Evolutionary conservation across 2,329 filamentous ascomycete genomes (phyloP).

Genomic region (Bipolaris bicolor): DNA sequence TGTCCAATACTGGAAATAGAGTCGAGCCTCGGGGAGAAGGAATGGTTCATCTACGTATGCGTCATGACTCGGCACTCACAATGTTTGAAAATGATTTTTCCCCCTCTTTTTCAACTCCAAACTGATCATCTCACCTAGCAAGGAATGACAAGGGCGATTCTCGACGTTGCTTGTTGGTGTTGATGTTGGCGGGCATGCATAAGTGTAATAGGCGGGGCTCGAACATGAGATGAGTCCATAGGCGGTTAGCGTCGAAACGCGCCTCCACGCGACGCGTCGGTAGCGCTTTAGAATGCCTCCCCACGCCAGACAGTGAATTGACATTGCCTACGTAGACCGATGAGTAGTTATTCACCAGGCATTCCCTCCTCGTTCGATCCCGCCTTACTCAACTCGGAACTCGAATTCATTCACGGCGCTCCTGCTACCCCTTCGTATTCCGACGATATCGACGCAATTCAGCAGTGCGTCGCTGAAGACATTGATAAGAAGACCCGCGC

Average conservation of each 20-base stretch:
- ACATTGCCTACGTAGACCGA: slow-evolving; percentile 16
- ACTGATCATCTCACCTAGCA: neutral
- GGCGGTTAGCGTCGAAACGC: slow-evolving; percentile 24
- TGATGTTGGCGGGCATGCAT: neutral
- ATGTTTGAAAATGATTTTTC: neutral
- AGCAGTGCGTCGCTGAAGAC: slow-evolving; percentile 51
- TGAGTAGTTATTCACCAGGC: slow-evolving; percentile 39
- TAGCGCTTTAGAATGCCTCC: slow-evolving; percentile 6
- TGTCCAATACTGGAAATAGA: neutral
- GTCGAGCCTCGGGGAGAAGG: neutral
- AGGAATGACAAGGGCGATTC: neutral
- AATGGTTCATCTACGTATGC: neutral
- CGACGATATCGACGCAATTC: slow-evolving; percentile 57
- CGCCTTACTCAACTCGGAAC: slow-evolving; percentile 57
- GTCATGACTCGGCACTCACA: neutral
- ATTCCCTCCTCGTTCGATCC: slow-evolving; percentile 59
- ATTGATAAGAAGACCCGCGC: slow-evolving; percentile 51
- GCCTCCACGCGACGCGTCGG: slow-evolving; percentile 24
- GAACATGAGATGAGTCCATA: slow-evolving; percentile 8
- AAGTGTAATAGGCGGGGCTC: neutral
- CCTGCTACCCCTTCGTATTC: slow-evolving; percentile 42
- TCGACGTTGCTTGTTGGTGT: neutral
- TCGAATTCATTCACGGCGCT: slow-evolving; percentile 29
- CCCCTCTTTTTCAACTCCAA: neutral
- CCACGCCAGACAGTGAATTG: neutral